Base-by-base conservation (phyloP, 345 rosid genomes). In the Euphorbia tirucalli region DNA sequence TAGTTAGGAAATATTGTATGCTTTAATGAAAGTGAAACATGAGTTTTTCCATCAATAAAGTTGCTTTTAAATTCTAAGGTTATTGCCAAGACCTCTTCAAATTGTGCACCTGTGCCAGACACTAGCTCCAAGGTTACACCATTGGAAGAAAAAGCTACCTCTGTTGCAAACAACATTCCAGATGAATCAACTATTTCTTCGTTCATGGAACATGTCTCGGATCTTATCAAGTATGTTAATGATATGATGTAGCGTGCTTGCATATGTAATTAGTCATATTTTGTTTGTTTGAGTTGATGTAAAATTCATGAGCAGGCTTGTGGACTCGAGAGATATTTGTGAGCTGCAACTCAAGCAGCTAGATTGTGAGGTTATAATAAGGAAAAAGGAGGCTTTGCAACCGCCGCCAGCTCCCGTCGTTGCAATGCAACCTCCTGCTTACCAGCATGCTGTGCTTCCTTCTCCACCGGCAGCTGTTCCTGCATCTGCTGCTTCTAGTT, bases 331-430 rank as follows among this genome's bases (percentile, higher is more conserved):
- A 78, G 97, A 95, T 78, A 87, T 95, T 30, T 77, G 70, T 70
- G 99, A 92, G 84, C 81, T 95, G 77, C 88, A 92, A 72, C 85
- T 95, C 76, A 95, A 90, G 84, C 99, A 95, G 71, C 74, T 79
- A 1, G 96, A 83, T 74, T 87, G 97, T 74, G 97, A 95, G 81
- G 81, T 95, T 39, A 77, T 79, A 74, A 90, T 95, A 67, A 87
- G 90, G 37, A 95, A 95, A 75, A 92, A 81, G 78, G 97, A 92
- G 85, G 97, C 99, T 74, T 78, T 90, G 78, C 91, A 83, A 76
- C 92, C 78, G 43, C 63, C 81, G 58, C 60, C 84, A 49, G 73
- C 84, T 75, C 84, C 85, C 1, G 48, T 72, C 64, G 57, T 72
- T 71, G 62, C 82, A 16, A 68, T 85, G 88, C 87, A 83, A 43